These are phyloP conservation scores for Sesbania bispinosa DNA, from an alignment of 306 rosid species.

Conservation along the genomic window DNA sequence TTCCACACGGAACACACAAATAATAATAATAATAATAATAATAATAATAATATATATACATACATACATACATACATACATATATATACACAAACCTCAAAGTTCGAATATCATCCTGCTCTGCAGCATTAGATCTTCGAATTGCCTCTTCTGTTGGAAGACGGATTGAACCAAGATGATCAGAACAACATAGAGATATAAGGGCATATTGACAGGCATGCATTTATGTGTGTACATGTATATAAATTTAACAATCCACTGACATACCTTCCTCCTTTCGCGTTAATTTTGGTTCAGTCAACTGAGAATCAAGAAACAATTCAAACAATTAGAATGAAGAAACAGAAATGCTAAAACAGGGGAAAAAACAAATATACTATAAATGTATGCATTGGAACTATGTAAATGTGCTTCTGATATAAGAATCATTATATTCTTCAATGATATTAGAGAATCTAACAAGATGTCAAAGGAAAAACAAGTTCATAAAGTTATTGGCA, in stretches of 20 bases:
- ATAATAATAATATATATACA: no score
- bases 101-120: constrained; percentile 41
- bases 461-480: constrained; percentile 4
- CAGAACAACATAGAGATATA: constrained; percentile 11
- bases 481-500: neutral
- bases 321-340: constrained; percentile 11
- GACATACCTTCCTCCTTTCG: constrained; percentile 76
- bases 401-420: neutral
- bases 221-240: neutral
- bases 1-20: neutral
- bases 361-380: neutral
- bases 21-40: neutral
- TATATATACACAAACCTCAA: constrained; percentile 83
- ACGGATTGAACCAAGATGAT: constrained; percentile 34
- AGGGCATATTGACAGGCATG: constrained; percentile 8
- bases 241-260: neutral
- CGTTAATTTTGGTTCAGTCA: constrained; percentile 65
- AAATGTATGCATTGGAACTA: neutral
- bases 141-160: constrained; percentile 70
- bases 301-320: constrained; percentile 40
- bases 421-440: neutral
- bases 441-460: neutral
- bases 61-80: no score
- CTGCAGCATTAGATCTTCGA: constrained; percentile 68
- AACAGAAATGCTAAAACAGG: constrained; percentile 1